Percentiles rank a stretch among this genome's conserved stretches.
phyloP scores from a whole-genome alignment of 768 basidiomycete species.

The Pisolithus microcarpus region DNA sequence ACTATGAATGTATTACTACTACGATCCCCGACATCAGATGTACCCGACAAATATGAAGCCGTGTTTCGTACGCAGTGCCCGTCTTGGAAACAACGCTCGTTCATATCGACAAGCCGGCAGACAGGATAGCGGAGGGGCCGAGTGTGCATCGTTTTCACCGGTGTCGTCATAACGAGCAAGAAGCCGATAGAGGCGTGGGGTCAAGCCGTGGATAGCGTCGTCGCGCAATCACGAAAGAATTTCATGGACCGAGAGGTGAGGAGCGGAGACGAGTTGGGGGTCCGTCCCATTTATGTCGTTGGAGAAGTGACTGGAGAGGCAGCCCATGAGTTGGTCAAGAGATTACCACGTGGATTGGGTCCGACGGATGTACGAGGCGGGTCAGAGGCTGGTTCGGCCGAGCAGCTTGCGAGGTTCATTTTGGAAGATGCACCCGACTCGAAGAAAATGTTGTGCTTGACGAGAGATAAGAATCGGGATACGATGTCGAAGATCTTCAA shows the following conservation, averaged over 20 bases:
- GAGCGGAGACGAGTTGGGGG: conserved; percentile 39
- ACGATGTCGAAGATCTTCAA: conserved; percentile 47
- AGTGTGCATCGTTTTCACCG: conserved; percentile 30
- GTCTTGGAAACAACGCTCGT: conserved; percentile 62
- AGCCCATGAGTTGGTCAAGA: conserved; percentile 29
- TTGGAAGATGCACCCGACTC: conserved; percentile 1
- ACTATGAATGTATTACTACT: conserved; percentile 39
- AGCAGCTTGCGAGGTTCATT: too few relatives aligned
- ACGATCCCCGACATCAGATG: conserved; percentile 28
- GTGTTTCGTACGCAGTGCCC: conserved; percentile 45
- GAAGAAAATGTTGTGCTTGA: conserved; percentile 56
- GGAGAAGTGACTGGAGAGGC: conserved; percentile 56
- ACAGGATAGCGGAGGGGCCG: conserved; percentile 37
- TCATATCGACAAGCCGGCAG: conserved; percentile 41
- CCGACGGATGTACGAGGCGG: conserved; percentile 38
- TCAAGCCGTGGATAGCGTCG: conserved; percentile 26
- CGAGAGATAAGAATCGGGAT: conserved; percentile 82
- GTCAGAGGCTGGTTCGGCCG: too few relatives aligned
- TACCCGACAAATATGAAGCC: conserved; percentile 52
- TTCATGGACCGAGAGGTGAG: not conserved
- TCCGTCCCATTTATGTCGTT: conserved; percentile 66
- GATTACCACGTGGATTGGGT: conserved; percentile 30
- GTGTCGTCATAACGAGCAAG: conserved; percentile 74
- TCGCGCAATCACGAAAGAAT: conserved; percentile 2
- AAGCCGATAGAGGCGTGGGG: conserved; percentile 71